Conservation (phyloP, 805 yeast species). For the Candida germanica region DNA sequence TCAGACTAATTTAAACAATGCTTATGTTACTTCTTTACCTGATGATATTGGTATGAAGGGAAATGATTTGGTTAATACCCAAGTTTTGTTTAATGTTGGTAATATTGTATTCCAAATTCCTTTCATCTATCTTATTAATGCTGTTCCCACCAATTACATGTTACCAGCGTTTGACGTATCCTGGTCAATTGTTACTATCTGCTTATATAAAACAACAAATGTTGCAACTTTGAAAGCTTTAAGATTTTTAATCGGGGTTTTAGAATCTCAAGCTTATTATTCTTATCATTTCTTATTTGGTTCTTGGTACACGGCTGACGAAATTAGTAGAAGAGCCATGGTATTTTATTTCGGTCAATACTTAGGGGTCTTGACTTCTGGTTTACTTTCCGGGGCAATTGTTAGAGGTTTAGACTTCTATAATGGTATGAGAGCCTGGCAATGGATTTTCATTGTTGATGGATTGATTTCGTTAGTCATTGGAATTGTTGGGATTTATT, state of each 20-base stretch:
- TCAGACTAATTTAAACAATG: conserved; percentile 57
- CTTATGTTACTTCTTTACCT: conserved; percentile 63
- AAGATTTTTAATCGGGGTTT: conserved; percentile 64
- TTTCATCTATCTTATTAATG: conserved; percentile 54
- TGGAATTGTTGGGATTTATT: conserved; percentile 52
- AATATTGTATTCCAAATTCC: conserved; percentile 61
- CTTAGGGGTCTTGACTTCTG: conserved; percentile 60
- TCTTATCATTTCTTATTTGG: conserved; percentile 47
- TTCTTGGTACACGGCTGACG: conserved; percentile 40
- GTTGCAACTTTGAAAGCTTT: conserved; percentile 55
- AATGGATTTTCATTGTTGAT: conserved; percentile 71
- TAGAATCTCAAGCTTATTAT: conserved; percentile 58
- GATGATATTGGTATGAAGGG: conserved; percentile 56
- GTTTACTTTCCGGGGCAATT: conserved; percentile 59
- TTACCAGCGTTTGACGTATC: conserved; percentile 56
- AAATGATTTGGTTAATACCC: conserved; percentile 59
- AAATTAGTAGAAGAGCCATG: conserved; percentile 61
- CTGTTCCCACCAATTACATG: conserved; percentile 51
- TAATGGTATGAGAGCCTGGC: conserved; percentile 60
- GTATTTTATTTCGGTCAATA: conserved; percentile 61
- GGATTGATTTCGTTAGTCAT: conserved; percentile 57
- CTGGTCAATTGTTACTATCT: conserved; percentile 67
- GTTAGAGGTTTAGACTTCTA: conserved; percentile 45
- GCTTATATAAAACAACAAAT: conserved; percentile 47
- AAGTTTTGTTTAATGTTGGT: conserved; percentile 58